phyloP scores from a whole-genome alignment of 176 grass and related monocot species.

The Ananas comosus region DNA sequence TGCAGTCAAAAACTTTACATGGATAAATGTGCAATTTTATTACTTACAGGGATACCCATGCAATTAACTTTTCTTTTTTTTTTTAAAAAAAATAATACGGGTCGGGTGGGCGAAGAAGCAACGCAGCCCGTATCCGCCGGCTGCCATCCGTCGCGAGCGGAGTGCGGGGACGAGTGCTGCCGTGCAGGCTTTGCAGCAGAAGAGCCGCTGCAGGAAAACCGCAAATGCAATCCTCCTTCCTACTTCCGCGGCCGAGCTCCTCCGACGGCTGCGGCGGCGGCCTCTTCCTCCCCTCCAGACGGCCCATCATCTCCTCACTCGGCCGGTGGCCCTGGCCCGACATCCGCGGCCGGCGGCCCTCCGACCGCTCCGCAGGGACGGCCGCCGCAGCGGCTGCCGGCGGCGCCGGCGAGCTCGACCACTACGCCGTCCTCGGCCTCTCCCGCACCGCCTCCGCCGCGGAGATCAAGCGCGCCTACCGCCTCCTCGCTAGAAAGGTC shows the following conservation, averaged over 20 bases:
- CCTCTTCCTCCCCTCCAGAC: constrained; percentile 4
- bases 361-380: too few species aligned
- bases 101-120: too few species aligned
- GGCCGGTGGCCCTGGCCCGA: constrained; percentile 19
- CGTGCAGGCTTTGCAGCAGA: neutral
- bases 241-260: constrained; percentile 6
- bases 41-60: too few species aligned
- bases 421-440: constrained; percentile 23
- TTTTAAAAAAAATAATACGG: too few species aligned
- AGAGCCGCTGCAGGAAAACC: neutral
- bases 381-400: too few species aligned
- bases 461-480: constrained; percentile 20
- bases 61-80: too few species aligned
- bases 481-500: constrained; percentile 30
- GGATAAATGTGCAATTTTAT: too few species aligned
- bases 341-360: too few species aligned
- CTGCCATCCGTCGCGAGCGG: neutral
- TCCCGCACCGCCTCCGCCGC: constrained; percentile 9
- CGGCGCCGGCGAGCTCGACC: constrained; percentile 15
- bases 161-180: neutral
- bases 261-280: neutral
- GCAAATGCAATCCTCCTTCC: constrained; percentile 9
- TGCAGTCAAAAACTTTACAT: too few species aligned
- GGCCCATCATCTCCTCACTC: neutral
- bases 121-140: too few species aligned